Evolutionary conservation across 1,139 yeast genomes (phyloP), one percentile per base, ranked within the genome.

Genomic region (Scheffersomyces insectosa): DNA sequence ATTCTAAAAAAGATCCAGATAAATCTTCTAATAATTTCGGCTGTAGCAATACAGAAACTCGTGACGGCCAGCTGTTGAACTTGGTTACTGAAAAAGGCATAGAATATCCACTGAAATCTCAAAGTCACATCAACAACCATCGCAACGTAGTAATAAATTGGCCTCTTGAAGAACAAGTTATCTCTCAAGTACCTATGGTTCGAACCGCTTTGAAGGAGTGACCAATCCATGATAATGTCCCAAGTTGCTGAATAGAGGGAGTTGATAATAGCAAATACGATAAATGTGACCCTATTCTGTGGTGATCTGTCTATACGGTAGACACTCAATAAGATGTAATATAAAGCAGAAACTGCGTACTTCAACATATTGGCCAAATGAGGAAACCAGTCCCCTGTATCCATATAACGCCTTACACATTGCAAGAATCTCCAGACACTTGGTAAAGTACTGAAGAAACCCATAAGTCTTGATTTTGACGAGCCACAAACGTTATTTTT

Each of bases 201-300:
- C 5, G 90, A 79, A 8, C 75, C 77, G 15, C 73, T 62, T 60
- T 90, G 97, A 45, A 87, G 70, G 53, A 93, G 70, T 1, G 97
- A 90, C 91, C 96, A 95, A 70, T 93, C 99, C 96, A 93, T 89
- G 31, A 89, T 71, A 9, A 95, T 67, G 65, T 93, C 99, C 99
- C 99, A 93, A 10, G 83, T 54, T 0, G 88, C 65, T 27, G 90
- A 76, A 57, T 79, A 80, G 1, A 85, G 45, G 0, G 97, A 83
- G 60, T 93, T 91, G 36, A 88, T 51, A 1, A 78, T 61, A 0
- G 96, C 97, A 68, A 90, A 79, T 1, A 82, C 64, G 27, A 93
- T 87, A 56, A 89, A 87, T 1, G 79, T 72, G 0, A 79, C 78
- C 45, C 85, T 72, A 50, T 79, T 70, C 11, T 60, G 55, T 1